Evolutionary conservation across 2,329 filamentous ascomycete species (phyloP), one percentile per base, ranked within the genome.

Genomic region (Ceratocystis ficicola): DNA sequence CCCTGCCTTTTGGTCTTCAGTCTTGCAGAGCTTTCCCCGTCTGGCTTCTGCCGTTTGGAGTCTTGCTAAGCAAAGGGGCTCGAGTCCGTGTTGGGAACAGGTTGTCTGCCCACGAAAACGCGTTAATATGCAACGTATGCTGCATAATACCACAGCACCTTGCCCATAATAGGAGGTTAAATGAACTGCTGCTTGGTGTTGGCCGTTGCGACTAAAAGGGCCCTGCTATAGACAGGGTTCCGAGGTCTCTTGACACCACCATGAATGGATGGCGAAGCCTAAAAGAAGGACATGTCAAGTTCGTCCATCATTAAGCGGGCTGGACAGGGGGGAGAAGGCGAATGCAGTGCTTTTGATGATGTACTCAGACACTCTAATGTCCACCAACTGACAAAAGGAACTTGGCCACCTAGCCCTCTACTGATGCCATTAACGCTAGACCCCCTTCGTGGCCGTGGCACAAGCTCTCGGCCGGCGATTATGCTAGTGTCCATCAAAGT

Each of bases 251-350:
- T 57, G 52, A 57, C 52, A 57, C 52, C 52, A 57, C 17, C 46
- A 50, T 10, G n/a, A 22, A 15, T 57, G 22, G 28, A 36, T 36
- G 32, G 32, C 32, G 32, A 57, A 57, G 52, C 52, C 52, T 57
- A 57, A 57, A 57, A 57, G 52, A 57, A 57, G 52, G 22, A 57
- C 52, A 57, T 57, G 52, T 28, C 52, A 57, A 57, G 52, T 30
- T 57, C 25, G 20, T 30, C 22, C 17, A 50, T 50, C n/a, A 20
- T 10, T 50, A 12, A 20, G 46, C 46, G 17, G n/a, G n/a, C 20
- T 22, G 22, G 10, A 50, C n/a, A 20, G 22, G 46, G 46, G n/a
- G 2, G 8, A 50, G 12, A 50, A 50, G 10, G 7, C 2, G 17
- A n/a, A 50, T 8, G n/a, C 4, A 10, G 22, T 22, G 17, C 46